Percentiles rank a stretch among this genome's conserved stretches.
phyloP scores from a whole-genome alignment of 352 stramenopile species.

The Hyaloperonospora brassicae region DNA sequence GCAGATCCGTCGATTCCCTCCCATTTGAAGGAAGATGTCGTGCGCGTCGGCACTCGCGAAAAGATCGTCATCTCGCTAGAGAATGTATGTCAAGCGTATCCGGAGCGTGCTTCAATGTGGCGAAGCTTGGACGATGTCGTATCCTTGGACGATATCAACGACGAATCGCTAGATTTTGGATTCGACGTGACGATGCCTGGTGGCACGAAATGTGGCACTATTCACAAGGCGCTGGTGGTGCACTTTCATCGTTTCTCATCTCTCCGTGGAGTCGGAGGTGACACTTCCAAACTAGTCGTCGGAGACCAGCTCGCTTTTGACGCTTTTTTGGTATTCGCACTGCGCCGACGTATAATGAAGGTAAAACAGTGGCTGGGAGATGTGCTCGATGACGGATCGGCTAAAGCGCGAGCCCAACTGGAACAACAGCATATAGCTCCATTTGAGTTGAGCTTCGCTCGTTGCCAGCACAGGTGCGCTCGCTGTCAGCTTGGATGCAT shows the following conservation, averaged over 20 bases:
- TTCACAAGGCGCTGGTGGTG: conserved; percentile 5
- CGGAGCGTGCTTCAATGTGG: conserved; percentile 8
- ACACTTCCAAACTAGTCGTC: conserved; percentile 2
- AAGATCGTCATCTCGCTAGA: conserved; percentile 19
- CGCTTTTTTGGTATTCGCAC: conserved; percentile 17
- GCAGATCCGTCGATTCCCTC: conserved; percentile 7
- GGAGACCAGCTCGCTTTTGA: conserved; percentile 23
- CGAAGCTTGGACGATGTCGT: conserved; percentile 9
- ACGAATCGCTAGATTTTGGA: conserved; percentile 35
- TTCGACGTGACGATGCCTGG: conserved; percentile 18
- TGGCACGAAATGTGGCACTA: background rate
- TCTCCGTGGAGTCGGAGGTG: conserved; percentile 5
- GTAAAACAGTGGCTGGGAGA: conserved; percentile 13
- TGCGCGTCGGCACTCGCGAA: conserved; percentile 7
- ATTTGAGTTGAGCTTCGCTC: conserved; percentile 23
- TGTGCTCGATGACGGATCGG: conserved; percentile 12
- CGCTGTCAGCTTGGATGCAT: conserved; percentile 51
- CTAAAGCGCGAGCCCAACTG: conserved; percentile 10
- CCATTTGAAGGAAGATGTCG: conserved; percentile 24
- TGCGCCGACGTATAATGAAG: conserved; percentile 23
- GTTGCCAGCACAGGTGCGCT: conserved; percentile 39
- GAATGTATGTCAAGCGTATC: conserved; percentile 23
- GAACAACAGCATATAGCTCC: conserved; percentile 7
- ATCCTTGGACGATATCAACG: conserved; percentile 21
- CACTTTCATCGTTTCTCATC: conserved; percentile 5